Conservation (phyloP, 495 filamentous ascomycete species). For the Penicillium egyptiacum region DNA sequence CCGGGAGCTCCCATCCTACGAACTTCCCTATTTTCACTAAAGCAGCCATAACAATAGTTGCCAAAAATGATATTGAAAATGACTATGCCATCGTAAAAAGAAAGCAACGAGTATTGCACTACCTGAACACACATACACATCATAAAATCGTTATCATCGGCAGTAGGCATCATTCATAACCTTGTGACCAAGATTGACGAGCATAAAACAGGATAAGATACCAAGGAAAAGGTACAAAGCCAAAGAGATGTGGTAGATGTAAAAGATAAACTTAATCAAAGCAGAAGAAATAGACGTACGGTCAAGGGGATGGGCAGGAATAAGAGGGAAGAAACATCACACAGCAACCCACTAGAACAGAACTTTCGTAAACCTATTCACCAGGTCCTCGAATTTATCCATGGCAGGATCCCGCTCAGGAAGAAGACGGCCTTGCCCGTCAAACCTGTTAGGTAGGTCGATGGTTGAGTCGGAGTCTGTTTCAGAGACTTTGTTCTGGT, state of each 20-base stretch:
- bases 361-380: slow-evolving; percentile 33
- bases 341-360: slow-evolving; percentile 21
- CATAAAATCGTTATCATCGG: slow-evolving; percentile 24
- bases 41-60: background rate
- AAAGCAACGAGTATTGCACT: slow-evolving; percentile 11
- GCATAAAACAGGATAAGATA: slow-evolving; percentile 2
- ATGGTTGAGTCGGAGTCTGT: slow-evolving; percentile 47
- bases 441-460: slow-evolving; percentile 66
- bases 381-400: slow-evolving; percentile 38
- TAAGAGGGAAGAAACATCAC: background rate
- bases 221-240: background rate
- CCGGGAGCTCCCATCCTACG: background rate
- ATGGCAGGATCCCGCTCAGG: slow-evolving; percentile 37
- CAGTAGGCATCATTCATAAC: slow-evolving; percentile 14
- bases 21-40: background rate
- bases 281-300: background rate
- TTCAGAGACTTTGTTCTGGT: slow-evolving; percentile 9
- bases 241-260: background rate
- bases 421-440: slow-evolving; percentile 56
- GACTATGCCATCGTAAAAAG: background rate
- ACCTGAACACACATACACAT: slow-evolving; percentile 15
- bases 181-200: background rate
- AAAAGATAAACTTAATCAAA: slow-evolving; percentile 1
- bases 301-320: background rate
- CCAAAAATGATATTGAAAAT: background rate